Conservation (phyloP, 129 eudicot species). For the Artemisia argyi region DNA sequence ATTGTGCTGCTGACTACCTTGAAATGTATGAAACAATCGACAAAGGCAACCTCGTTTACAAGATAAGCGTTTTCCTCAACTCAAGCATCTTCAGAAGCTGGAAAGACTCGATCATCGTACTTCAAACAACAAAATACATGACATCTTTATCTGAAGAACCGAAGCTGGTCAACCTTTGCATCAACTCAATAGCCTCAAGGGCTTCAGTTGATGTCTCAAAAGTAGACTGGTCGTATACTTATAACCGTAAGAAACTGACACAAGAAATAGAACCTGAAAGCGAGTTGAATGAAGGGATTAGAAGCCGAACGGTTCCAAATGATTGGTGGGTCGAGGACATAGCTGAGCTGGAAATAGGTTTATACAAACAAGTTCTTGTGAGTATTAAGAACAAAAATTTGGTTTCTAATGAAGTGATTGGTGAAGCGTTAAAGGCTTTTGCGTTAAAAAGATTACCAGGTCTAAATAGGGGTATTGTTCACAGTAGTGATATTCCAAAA, state of each 20-base stretch:
- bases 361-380: slow-evolving; percentile 59
- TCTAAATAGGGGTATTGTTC: slow-evolving; percentile 54
- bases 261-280: slow-evolving; percentile 55
- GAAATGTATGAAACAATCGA: slow-evolving; percentile 85
- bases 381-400: slow-evolving; percentile 59
- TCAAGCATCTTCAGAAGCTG: slow-evolving; percentile 87
- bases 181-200: slow-evolving; percentile 77
- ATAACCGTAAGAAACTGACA: slow-evolving; percentile 70
- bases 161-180: slow-evolving; percentile 68
- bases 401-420: slow-evolving; percentile 70
- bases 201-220: slow-evolving; percentile 72
- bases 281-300: slow-evolving; percentile 57
- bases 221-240: slow-evolving; percentile 92
- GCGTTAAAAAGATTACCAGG: slow-evolving; percentile 70
- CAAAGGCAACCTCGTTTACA: slow-evolving; percentile 89
- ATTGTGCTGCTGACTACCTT: slow-evolving; percentile 93
- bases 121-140: slow-evolving; percentile 62
- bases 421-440: slow-evolving; percentile 87
- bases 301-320: slow-evolving; percentile 68
- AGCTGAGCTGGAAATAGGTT: slow-evolving; percentile 80
- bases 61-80: slow-evolving; percentile 77
- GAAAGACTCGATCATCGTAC: slow-evolving; percentile 95
- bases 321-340: slow-evolving; percentile 99
- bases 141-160: slow-evolving; percentile 61
- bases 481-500: slow-evolving; percentile 49